Percentiles rank a stretch among this genome's conserved stretches.
Conservation (phyloP, 441 rosid genomes). For the Arabidopsis lyrata region DNA sequence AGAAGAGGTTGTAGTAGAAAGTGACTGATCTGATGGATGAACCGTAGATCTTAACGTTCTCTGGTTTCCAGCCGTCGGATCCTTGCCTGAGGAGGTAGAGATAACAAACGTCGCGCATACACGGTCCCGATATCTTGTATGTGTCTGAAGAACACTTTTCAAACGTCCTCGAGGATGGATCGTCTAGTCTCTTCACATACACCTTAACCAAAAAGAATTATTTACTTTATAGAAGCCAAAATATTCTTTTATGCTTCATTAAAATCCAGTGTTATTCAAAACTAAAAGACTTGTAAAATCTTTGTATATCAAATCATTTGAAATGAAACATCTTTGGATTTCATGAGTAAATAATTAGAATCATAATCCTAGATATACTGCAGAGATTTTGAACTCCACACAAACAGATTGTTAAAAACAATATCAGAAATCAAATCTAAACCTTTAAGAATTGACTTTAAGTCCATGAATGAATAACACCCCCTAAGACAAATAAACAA, state of each 20-base stretch:
- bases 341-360: too few relatives aligned
- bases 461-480: too few relatives aligned
- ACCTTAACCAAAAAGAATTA: conserved; percentile 35
- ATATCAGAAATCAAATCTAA: too few relatives aligned
- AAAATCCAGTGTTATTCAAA: too few relatives aligned
- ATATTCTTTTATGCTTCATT: too few relatives aligned
- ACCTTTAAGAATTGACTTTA: too few relatives aligned
- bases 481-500: background rate
- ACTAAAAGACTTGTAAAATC: too few relatives aligned
- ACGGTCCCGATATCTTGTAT: conserved; percentile 54
- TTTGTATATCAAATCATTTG: too few relatives aligned
- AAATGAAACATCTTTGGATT: too few relatives aligned
- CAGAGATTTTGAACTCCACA: too few relatives aligned
- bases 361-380: too few relatives aligned
- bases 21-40: conserved; percentile 49
- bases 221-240: background rate
- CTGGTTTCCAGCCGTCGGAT: conserved; percentile 65
- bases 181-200: conserved; percentile 52
- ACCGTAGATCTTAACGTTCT: conserved; percentile 53
- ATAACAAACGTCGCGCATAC: conserved; percentile 51
- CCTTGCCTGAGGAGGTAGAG: conserved; percentile 53
- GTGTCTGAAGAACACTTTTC: conserved; percentile 60
- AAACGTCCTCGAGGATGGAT: conserved; percentile 50
- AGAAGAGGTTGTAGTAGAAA: conserved; percentile 47
- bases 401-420: too few relatives aligned